These are phyloP conservation scores for Cynanchum wilfordii DNA, from an alignment of 257 asterid species.

Conservation along the genomic window DNA sequence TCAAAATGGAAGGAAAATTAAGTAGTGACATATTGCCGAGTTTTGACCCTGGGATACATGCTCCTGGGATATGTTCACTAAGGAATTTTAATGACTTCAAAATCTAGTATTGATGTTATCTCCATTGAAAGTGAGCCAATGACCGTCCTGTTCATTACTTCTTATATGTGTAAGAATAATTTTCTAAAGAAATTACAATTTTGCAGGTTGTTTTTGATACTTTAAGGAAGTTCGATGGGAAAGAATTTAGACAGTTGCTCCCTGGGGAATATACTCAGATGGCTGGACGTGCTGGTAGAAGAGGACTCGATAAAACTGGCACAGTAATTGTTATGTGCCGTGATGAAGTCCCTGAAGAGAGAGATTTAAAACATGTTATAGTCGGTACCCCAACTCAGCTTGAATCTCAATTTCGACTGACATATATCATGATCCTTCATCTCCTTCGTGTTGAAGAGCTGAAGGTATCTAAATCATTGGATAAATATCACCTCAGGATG, in stretches of 20 bases:
- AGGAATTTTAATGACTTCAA: constrained; percentile 7
- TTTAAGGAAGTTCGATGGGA: constrained; percentile 89
- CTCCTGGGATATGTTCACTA: neutral
- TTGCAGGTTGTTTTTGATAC: constrained; percentile 93
- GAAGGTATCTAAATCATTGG: constrained; percentile 49
- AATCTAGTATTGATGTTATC: neutral
- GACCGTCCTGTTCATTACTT: neutral
- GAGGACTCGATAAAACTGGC: constrained; percentile 97
- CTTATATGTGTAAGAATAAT: neutral
- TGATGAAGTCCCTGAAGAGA: constrained; percentile 86
- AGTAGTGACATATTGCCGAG: neutral
- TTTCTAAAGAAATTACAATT: constrained; percentile 17
- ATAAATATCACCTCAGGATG: neutral
- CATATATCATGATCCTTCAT: constrained; percentile 96
- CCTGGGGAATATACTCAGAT: constrained; percentile 99
- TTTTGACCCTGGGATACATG: neutral
- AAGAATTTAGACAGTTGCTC: constrained; percentile 80
- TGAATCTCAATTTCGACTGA: constrained; percentile 92
- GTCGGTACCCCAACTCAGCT: constrained; percentile 93
- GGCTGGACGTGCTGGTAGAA: constrained; percentile 99
- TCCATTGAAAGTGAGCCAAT: neutral
- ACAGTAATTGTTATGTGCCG: constrained; percentile 90
- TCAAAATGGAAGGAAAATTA: neutral
- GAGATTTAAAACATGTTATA: constrained; percentile 64
- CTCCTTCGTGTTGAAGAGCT: constrained; percentile 97